Conservation (phyloP, 2,329 filamentous ascomycete species). For the Alternaria angustiovoidea region DNA sequence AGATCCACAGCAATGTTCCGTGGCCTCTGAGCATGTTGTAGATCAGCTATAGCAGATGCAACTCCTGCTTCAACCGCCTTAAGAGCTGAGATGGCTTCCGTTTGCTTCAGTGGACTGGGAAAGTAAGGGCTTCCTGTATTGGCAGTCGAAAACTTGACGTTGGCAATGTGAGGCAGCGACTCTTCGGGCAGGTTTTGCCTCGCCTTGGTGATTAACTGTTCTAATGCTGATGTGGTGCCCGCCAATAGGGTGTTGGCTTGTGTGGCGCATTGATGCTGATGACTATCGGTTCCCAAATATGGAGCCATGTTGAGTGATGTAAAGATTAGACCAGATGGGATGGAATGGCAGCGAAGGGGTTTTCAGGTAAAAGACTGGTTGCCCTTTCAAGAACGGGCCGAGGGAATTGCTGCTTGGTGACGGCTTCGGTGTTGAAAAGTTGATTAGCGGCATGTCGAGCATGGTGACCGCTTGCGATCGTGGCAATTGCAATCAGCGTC, state of each 20-base stretch:
- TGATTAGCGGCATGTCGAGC: constrained; percentile 31
- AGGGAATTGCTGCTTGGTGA: constrained; percentile 14
- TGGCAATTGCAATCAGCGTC: constrained; percentile 26
- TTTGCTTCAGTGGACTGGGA: constrained; percentile 60
- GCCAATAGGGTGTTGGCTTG: constrained; percentile 40
- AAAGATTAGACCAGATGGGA: constrained; percentile 1
- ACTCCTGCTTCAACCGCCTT: constrained; percentile 68
- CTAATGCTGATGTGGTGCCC: constrained; percentile 45
- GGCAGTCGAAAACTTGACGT: constrained; percentile 44
- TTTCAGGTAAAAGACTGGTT: constrained; percentile 6
- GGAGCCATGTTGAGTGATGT: constrained; percentile 33
- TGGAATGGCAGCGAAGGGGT: constrained; percentile 7
- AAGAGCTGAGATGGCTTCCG: constrained; percentile 62
- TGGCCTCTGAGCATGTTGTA: constrained; percentile 57
- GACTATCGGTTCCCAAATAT: constrained; percentile 32
- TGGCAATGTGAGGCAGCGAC: constrained; percentile 39
- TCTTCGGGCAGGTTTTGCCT: constrained; percentile 47
- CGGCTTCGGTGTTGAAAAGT: constrained; percentile 20
- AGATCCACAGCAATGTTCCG: constrained; percentile 61
- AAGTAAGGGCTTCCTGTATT: constrained; percentile 53
- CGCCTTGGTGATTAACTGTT: constrained; percentile 43
- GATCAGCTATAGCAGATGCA: constrained; percentile 67
- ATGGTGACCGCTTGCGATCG: constrained; percentile 10
- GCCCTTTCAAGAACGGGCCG: constrained; percentile 10
- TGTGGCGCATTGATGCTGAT: constrained; percentile 18